phyloP scores from a whole-genome alignment of 2,329 filamentous ascomycete species.

The Venturia nashicola region DNA sequence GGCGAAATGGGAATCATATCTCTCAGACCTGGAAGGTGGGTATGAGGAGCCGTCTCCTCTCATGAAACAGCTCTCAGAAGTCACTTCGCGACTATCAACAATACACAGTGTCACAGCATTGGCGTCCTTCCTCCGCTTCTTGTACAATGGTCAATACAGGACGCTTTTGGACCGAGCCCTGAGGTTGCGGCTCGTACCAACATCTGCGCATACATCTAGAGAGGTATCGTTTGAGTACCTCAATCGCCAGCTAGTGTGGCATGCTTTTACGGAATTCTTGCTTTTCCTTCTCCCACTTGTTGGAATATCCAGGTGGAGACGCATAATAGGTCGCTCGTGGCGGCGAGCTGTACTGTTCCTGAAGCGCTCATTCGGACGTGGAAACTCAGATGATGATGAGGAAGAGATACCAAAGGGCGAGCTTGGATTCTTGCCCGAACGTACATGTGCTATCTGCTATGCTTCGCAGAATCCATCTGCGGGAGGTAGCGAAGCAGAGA shows the following conservation, averaged over 20 bases:
- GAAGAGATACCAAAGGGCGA: slow-evolving; percentile 50
- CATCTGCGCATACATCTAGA: slow-evolving; percentile 71
- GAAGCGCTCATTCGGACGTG: slow-evolving; percentile 25
- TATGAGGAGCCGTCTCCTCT: slow-evolving; percentile 43
- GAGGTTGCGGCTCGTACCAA: slow-evolving; percentile 72
- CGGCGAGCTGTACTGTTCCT: slow-evolving; percentile 36
- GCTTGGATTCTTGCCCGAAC: slow-evolving; percentile 73
- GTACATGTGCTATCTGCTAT: slow-evolving; percentile 95
- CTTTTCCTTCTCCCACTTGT: slow-evolving; percentile 94
- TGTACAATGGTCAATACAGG: slow-evolving; percentile 81
- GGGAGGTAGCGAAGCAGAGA: slow-evolving; percentile 56
- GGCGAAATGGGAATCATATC: slow-evolving; percentile 83
- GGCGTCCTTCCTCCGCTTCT: slow-evolving; percentile 76
- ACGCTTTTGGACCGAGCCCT: slow-evolving; percentile 80
- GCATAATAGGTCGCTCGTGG: slow-evolving; percentile 83
- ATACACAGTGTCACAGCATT: slow-evolving; percentile 73
- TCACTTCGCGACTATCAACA: slow-evolving; percentile 59
- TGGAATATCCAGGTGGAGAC: slow-evolving; percentile 82
- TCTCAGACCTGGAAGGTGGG: slow-evolving; percentile 64
- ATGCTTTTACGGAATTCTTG: slow-evolving; percentile 98
- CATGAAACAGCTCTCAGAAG: slow-evolving; percentile 47
- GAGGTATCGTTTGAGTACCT: slow-evolving; percentile 97
- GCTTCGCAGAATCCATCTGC: slow-evolving; percentile 68
- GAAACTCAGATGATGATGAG: slow-evolving; percentile 31
- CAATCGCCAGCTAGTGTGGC: slow-evolving; percentile 96